These are phyloP conservation scores for Boehmeria nivea DNA, from an alignment of 306 rosid genomes.

Conservation along the genomic window DNA sequence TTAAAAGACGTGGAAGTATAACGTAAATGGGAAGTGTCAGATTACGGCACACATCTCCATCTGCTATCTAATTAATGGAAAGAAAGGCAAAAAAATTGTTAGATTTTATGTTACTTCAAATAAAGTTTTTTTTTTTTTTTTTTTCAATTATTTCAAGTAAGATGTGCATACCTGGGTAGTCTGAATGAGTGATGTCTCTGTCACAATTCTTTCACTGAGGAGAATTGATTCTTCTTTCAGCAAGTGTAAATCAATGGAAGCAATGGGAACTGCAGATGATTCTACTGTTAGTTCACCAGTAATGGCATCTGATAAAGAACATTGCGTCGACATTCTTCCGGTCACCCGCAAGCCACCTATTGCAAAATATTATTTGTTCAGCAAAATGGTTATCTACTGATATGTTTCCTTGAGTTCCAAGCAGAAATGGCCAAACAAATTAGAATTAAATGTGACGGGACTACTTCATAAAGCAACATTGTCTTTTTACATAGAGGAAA, in stretches of 20 bases:
- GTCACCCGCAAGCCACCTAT: conserved; percentile 86
- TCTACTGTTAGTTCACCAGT: conserved; percentile 80
- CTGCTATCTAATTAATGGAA: conserved; percentile 60
- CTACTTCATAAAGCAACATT: background rate
- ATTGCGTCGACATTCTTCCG: conserved; percentile 76
- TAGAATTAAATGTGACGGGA: conserved; percentile 2
- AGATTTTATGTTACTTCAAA: conserved; percentile 10
- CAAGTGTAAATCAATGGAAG: conserved; percentile 73
- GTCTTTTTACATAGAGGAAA: conserved; percentile 4
- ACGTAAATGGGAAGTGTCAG: conserved; percentile 69
- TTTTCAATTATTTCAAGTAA: no score
- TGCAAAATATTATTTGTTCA: conserved; percentile 24
- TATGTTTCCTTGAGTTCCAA: conserved; percentile 9
- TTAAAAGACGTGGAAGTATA: conserved; percentile 81
- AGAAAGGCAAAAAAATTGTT: conserved; percentile 1
- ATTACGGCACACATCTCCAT: conserved; percentile 69
- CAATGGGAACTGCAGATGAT: conserved; percentile 79
- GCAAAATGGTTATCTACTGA: conserved; percentile 7
- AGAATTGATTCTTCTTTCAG: conserved; percentile 85
- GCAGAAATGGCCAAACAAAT: conserved; percentile 7
- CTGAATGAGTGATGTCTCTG: conserved; percentile 78
- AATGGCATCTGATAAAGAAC: conserved; percentile 65
- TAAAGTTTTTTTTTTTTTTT: background rate
- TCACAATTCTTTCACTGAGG: conserved; percentile 68
- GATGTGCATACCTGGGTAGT: conserved; percentile 67